phyloP scores from a whole-genome alignment of 169 alveolate species.

The Blepharisma undulans region DNA sequence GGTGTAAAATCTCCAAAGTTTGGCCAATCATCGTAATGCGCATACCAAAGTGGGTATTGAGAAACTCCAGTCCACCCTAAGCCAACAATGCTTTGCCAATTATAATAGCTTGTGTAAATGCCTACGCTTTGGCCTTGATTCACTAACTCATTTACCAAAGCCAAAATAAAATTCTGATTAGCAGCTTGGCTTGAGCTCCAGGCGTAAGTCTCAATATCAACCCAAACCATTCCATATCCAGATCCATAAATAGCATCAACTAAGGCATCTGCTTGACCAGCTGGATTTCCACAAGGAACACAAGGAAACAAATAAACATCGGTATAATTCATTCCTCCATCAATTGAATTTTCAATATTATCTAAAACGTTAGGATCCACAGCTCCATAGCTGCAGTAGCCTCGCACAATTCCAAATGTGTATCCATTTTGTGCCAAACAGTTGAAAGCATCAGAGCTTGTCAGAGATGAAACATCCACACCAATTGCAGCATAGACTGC shows the following conservation, averaged over 20 bases:
- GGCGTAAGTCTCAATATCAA: slow-evolving; percentile 67
- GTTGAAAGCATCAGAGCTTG: slow-evolving; percentile 31
- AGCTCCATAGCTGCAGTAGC: slow-evolving; percentile 64
- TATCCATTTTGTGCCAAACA: slow-evolving; percentile 59
- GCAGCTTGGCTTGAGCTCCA: slow-evolving; percentile 46
- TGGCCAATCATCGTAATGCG: slow-evolving; percentile 65
- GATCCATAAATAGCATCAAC: not conserved
- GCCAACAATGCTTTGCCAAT: slow-evolving; percentile 70
- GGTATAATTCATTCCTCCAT: slow-evolving; percentile 58
- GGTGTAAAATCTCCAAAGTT: slow-evolving; percentile 56
- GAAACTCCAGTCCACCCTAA: slow-evolving; percentile 46
- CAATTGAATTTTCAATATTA: slow-evolving; percentile 50
- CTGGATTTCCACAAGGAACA: slow-evolving; percentile 39
- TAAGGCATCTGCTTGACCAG: not conserved
- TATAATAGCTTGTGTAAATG: slow-evolving; percentile 53
- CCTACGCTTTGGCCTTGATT: slow-evolving; percentile 57
- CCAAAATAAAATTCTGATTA: slow-evolving; percentile 60
- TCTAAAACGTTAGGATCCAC: slow-evolving; percentile 52
- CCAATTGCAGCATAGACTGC: not conserved
- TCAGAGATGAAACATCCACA: not conserved
- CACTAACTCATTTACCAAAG: slow-evolving; percentile 42
- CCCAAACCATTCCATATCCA: slow-evolving; percentile 58
- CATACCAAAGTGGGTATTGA: slow-evolving; percentile 64
- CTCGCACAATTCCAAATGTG: slow-evolving; percentile 64
- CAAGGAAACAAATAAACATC: slow-evolving; percentile 77